Evolutionary conservation across 1,139 yeast species (phyloP).

Genomic region (Pichia sp.): DNA sequence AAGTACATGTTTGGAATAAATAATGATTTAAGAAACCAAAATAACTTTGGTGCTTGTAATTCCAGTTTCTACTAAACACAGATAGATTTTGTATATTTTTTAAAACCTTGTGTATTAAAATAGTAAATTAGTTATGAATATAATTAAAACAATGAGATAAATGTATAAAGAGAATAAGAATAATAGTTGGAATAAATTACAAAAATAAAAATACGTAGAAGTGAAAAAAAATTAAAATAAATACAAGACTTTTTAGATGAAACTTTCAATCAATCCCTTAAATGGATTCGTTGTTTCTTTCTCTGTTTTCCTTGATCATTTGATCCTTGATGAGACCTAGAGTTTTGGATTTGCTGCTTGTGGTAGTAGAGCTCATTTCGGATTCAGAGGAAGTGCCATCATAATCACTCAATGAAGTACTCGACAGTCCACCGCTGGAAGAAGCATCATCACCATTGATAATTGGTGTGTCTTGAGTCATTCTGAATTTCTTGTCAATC

Average conservation of each 20-base stretch:
- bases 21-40: slow-evolving; percentile 5
- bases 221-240: background rate
- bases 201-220: background rate
- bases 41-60: background rate
- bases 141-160: background rate
- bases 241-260: too few relatives aligned
- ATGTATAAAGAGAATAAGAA: background rate
- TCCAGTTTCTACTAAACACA: slow-evolving; percentile 3
- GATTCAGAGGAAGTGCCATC: slow-evolving; percentile 26
- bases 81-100: too few relatives aligned
- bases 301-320: slow-evolving; percentile 30
- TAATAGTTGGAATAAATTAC: background rate
- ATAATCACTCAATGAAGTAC: slow-evolving; percentile 25
- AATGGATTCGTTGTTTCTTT: slow-evolving; percentile 18
- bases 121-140: background rate
- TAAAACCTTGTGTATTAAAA: background rate
- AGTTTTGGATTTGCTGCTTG: slow-evolving; percentile 10
- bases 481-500: slow-evolving; percentile 19
- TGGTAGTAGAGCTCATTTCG: slow-evolving; percentile 16
- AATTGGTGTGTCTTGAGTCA: slow-evolving; percentile 30
- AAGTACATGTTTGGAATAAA: slow-evolving; percentile 10
- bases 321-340: slow-evolving; percentile 27
- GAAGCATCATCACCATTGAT: slow-evolving; percentile 29
- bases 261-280: too few relatives aligned
- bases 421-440: slow-evolving; percentile 31